Conservation (phyloP, 495 filamentous ascomycete genomes). For the Tirmania nivea region DNA sequence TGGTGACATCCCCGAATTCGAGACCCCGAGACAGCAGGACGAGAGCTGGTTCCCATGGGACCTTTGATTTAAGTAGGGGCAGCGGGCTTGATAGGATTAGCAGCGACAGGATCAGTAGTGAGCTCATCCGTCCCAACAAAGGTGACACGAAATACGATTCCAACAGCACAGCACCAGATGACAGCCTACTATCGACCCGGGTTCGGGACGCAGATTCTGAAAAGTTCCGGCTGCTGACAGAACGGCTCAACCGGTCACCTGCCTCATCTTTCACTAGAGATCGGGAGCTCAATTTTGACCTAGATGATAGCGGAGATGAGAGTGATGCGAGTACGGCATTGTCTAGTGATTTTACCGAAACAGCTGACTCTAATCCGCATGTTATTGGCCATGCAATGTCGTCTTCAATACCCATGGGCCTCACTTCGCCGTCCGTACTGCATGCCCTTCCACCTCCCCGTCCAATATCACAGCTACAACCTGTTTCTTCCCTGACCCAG, state of each 20-base stretch:
- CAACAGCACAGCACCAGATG: background rate
- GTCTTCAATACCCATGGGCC: background rate
- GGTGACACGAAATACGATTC: background rate
- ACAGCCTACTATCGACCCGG: background rate
- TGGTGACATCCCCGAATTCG: conserved; percentile 29
- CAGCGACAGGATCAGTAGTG: background rate
- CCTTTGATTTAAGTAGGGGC: background rate
- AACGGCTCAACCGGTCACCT: background rate
- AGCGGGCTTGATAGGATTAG: background rate
- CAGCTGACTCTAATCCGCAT: conserved; percentile 31
- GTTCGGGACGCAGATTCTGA: background rate
- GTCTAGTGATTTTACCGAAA: conserved; percentile 47
- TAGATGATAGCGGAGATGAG: conserved; percentile 40
- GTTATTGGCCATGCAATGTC: conserved; percentile 18
- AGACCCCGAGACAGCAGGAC: background rate
- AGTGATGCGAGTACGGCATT: conserved; percentile 37
- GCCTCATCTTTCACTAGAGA: background rate
- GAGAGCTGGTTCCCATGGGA: background rate
- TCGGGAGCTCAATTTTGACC: conserved; percentile 19
- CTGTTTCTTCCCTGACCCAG: conserved; percentile 31
- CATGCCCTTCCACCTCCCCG: conserved; percentile 76
- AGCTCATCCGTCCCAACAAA: conserved; percentile 2
- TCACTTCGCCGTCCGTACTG: conserved; percentile 33
- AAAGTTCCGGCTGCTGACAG: conserved; percentile 3
- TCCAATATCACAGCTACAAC: conserved; percentile 65